These are phyloP conservation scores for Yamadazyma pseudoaaseri DNA, from an alignment of 1,139 yeast genomes.

Conservation along the genomic window DNA sequence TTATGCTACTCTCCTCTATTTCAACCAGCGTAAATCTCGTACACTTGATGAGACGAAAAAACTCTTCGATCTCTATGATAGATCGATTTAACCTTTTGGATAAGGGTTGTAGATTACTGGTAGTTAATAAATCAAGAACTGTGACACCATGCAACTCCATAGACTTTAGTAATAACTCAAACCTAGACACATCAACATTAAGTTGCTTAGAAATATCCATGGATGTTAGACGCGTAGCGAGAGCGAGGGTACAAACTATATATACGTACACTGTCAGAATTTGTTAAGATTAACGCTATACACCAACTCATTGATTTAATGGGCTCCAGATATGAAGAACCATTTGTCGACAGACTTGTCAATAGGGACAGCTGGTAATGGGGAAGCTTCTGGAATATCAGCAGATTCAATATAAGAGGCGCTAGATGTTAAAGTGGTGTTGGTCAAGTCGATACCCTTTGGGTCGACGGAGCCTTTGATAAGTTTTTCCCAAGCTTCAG, in stretches of 20 bases:
- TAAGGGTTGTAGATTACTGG: slow-evolving; percentile 21
- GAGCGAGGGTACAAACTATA: too few relatives aligned
- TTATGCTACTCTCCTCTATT: not conserved
- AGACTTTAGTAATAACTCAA: slow-evolving; percentile 9
- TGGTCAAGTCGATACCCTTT: slow-evolving; percentile 61
- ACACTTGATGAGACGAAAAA: slow-evolving; percentile 7
- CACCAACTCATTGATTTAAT: slow-evolving; percentile 21
- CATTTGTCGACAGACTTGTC: slow-evolving; percentile 97
- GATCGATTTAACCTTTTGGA: slow-evolving; percentile 49
- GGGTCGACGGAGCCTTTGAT: slow-evolving; percentile 54
- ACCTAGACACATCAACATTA: slow-evolving; percentile 6
- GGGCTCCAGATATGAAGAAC: slow-evolving; percentile 95
- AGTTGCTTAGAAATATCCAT: slow-evolving; percentile 13
- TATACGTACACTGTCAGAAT: too few relatives aligned
- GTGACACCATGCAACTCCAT: slow-evolving; percentile 15
- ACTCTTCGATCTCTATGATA: slow-evolving; percentile 44
- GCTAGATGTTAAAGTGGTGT: slow-evolving; percentile 68
- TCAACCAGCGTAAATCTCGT: not conserved
- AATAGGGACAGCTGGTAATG: slow-evolving; percentile 85
- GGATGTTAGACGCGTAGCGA: not conserved
- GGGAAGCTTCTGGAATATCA: slow-evolving; percentile 66
- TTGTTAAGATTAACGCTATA: too few relatives aligned
- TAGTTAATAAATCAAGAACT: slow-evolving; percentile 11
- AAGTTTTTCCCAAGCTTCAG: slow-evolving; percentile 74
- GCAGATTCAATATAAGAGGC: slow-evolving; percentile 50